Percentiles rank a stretch among this genome's conserved stretches.
These are phyloP conservation scores for Penicillium riverlandense DNA, from an alignment of 495 filamentous ascomycete species.

Conservation along the genomic window DNA sequence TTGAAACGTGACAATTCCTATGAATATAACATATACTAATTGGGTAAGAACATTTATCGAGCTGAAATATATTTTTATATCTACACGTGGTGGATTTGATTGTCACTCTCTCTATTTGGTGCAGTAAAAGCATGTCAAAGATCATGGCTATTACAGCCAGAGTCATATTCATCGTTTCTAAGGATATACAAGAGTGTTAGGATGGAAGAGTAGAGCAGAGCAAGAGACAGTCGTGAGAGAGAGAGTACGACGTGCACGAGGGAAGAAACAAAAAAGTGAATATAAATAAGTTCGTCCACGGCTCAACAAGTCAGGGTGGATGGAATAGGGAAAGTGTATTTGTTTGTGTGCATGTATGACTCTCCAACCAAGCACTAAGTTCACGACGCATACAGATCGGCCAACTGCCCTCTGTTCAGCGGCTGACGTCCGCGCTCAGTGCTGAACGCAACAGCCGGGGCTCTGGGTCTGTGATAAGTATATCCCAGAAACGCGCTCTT, in stretches of 20 bases:
- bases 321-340: no score
- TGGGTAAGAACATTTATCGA: no score
- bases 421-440: slow-evolving; percentile 24
- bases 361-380: not conserved
- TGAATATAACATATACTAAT: no score
- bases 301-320: no score
- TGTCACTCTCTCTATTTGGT: no score
- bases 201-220: not conserved
- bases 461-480: slow-evolving; percentile 62
- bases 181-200: slow-evolving; percentile 1
- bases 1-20: no score
- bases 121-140: no score
- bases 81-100: no score
- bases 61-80: no score
- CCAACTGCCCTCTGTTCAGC: slow-evolving; percentile 16
- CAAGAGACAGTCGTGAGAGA: no score
- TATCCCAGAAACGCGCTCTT: slow-evolving; percentile 84
- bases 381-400: slow-evolving; percentile 20
- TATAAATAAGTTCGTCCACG: not conserved
- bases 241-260: no score
- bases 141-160: no score
- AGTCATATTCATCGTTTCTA: not conserved
- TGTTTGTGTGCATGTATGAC: not conserved
- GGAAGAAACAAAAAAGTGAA: not conserved
- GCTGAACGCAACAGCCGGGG: slow-evolving; percentile 24